Evolutionary conservation across 2,329 filamentous ascomycete genomes (phyloP).

Genomic region (Thielaviopsis ethacetica): DNA sequence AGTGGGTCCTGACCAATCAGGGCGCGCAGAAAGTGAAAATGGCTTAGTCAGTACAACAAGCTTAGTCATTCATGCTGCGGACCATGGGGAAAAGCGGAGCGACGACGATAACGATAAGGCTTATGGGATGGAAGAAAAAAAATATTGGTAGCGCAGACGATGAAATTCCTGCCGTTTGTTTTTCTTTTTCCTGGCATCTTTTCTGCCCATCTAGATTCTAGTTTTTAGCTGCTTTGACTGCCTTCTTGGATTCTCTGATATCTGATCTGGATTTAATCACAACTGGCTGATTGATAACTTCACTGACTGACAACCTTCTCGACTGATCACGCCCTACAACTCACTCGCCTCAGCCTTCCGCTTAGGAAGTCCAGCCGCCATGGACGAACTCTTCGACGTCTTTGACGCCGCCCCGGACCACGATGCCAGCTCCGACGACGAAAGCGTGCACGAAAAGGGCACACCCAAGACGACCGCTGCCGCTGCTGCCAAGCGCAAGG

Average conservation of each 20-base stretch:
- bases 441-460: slow-evolving; percentile 14
- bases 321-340: too few relatives aligned
- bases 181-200: not conserved
- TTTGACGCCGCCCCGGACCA: slow-evolving; percentile 50
- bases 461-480: not conserved
- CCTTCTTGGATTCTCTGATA: too few relatives aligned
- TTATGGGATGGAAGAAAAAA: not conserved
- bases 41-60: too few relatives aligned
- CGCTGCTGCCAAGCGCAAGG: slow-evolving; percentile 12
- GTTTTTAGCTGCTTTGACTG: too few relatives aligned
- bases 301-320: too few relatives aligned
- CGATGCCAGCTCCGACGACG: slow-evolving; percentile 26
- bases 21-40: not conserved
- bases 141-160: not conserved
- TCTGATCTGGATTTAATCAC: too few relatives aligned
- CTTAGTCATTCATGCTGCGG: not conserved
- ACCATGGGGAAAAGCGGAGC: not conserved
- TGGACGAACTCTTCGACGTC: slow-evolving; percentile 72
- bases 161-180: too few relatives aligned
- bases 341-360: too few relatives aligned
- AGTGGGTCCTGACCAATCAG: not conserved
- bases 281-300: too few relatives aligned
- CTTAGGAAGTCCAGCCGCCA: slow-evolving; percentile 19
- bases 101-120: not conserved
- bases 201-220: too few relatives aligned